Conservation (phyloP, 83 land plant genomes). For the Picea abies region DNA sequence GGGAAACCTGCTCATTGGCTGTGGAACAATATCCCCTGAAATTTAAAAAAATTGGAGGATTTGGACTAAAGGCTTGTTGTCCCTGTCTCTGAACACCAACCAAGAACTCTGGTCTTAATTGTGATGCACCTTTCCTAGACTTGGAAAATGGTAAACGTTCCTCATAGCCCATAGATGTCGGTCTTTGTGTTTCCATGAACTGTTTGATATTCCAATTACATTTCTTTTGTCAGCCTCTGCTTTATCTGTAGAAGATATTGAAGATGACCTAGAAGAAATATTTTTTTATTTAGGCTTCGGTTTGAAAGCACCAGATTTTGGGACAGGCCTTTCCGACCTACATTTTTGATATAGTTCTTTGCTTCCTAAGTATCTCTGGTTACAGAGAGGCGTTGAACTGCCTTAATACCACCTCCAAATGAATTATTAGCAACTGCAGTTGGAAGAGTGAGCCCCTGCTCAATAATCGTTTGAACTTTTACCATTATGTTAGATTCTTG, state of each 20-base stretch:
- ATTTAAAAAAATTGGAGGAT: conserved; percentile 3
- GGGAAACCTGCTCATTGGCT: not conserved
- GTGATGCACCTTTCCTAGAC: not conserved
- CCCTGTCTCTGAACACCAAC: not conserved
- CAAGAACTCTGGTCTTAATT: not conserved
- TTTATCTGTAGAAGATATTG: not conserved
- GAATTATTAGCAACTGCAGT: not conserved
- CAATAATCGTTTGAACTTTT: conserved; percentile 1
- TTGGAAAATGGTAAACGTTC: conserved; percentile 7
- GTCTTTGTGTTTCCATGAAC: not conserved
- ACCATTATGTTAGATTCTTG: conserved; percentile 1
- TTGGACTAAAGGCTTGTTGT: not conserved
- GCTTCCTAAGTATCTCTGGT: not conserved
- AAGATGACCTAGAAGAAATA: not conserved
- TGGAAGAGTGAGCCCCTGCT: not conserved
- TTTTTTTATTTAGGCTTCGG: not conserved
- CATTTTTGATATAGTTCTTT: not conserved
- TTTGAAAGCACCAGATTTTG: not conserved
- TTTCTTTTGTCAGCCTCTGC: not conserved
- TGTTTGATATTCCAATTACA: not conserved
- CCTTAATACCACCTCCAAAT: conserved; percentile 5
- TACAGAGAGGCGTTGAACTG: not conserved
- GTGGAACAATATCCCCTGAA: conserved; percentile 11
- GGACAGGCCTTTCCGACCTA: not conserved
- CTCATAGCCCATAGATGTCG: not conserved